A percentile compares a stretch with the other conserved stretches of the same genome.
These are phyloP conservation scores for Paxillus rubicundulus DNA, from an alignment of 768 basidiomycete genomes.

Conservation along the genomic window DNA sequence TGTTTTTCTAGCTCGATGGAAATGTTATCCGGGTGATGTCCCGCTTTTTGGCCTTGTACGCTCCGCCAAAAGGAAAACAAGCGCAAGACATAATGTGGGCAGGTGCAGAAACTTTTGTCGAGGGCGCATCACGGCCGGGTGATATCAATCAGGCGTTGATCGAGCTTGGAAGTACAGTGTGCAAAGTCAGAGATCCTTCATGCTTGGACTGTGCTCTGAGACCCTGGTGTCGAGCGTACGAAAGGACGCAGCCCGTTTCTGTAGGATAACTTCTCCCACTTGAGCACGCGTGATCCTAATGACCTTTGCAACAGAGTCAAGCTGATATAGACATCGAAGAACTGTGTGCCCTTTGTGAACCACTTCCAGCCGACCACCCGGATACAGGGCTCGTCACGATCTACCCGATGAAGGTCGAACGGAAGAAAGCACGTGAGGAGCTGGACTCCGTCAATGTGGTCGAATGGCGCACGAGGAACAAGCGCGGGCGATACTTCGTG, in stretches of 20 bases:
- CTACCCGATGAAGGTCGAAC: constrained; percentile 86
- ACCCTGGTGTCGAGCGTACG: constrained; percentile 66
- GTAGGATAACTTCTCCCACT: constrained; percentile 6
- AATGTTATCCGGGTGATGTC: constrained; percentile 87
- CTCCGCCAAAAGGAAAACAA: constrained; percentile 73
- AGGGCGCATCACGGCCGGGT: constrained; percentile 55
- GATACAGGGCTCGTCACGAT: constrained; percentile 48
- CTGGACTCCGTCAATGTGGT: constrained; percentile 82
- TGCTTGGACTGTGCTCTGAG: constrained; percentile 74
- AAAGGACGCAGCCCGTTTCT: constrained; percentile 7
- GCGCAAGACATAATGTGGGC: constrained; percentile 83
- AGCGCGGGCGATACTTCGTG: constrained; percentile 58
- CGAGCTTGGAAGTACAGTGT: constrained; percentile 91
- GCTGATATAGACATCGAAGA: constrained; percentile 64
- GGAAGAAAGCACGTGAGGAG: constrained; percentile 83
- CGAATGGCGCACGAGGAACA: constrained; percentile 57
- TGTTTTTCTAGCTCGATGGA: constrained; percentile 67
- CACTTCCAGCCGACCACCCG: constrained; percentile 37
- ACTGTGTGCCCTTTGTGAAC: constrained; percentile 64
- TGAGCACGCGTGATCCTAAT: neutral
- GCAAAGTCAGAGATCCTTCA: constrained; percentile 77
- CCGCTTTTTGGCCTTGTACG: constrained; percentile 78
- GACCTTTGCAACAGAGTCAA: neutral
- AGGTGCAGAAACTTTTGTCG: constrained; percentile 69
- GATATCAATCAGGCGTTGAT: constrained; percentile 93